Evolutionary conservation across 371 early-diverging fungal species (phyloP).

Genomic region (Cokeromyces recurvatus): DNA sequence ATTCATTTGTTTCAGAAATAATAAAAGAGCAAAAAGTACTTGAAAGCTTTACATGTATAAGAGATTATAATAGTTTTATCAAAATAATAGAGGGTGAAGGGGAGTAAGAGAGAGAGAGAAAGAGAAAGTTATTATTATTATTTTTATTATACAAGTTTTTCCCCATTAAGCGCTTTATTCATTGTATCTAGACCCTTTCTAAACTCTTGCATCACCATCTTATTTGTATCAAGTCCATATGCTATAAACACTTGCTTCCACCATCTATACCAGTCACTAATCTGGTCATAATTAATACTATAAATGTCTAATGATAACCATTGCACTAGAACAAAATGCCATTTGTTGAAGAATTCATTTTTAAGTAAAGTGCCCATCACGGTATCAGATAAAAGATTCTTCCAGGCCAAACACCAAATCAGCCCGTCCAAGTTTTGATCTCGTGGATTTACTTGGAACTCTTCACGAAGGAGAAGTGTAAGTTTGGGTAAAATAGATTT

Average conservation of each 20-base stretch:
- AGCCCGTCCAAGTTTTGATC: conserved; percentile 61
- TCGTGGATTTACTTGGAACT: conserved; percentile 73
- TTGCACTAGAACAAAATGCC: conserved; percentile 54
- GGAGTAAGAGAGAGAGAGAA: too few species aligned
- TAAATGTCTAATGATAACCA: conserved; percentile 19
- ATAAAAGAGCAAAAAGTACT: too few species aligned
- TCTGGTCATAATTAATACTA: conserved; percentile 54
- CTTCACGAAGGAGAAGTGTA: conserved; percentile 49
- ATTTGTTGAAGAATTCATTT: conserved; percentile 73
- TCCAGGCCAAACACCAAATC: conserved; percentile 64
- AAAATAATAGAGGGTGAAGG: too few species aligned
- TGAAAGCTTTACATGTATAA: too few species aligned
- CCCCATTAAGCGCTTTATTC: conserved; percentile 35
- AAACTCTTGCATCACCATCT: conserved; percentile 49
- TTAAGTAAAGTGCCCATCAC: conserved; percentile 61
- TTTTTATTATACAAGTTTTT: too few species aligned
- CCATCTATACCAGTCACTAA: conserved; percentile 72
- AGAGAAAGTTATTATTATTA: too few species aligned
- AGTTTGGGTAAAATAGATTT: conserved; percentile 71
- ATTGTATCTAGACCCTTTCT: conserved; percentile 70
- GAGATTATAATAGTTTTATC: too few species aligned
- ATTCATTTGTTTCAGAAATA: too few species aligned
- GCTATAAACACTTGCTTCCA: conserved; percentile 65
- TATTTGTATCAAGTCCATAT: conserved; percentile 38
- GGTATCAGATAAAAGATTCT: conserved; percentile 46